Conservation (phyloP, 1,284 basidiomycete species). For the Peniophora sp. region DNA sequence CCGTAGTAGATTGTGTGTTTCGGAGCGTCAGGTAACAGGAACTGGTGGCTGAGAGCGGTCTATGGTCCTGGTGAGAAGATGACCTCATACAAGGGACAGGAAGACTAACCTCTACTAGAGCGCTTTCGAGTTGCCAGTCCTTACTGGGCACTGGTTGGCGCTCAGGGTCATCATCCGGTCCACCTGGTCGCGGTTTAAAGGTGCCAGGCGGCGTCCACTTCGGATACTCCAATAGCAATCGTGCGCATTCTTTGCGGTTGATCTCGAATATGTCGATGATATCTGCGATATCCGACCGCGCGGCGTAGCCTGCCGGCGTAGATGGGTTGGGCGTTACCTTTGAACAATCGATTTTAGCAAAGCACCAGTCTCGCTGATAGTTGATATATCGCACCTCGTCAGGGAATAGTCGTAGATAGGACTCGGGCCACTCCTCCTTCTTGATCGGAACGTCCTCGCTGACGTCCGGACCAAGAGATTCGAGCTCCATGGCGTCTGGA, state of each 20-base stretch:
- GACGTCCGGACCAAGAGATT: slow-evolving; percentile 53
- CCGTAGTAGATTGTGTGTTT: slow-evolving; percentile 85
- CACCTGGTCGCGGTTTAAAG: slow-evolving; percentile 68
- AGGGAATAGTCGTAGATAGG: slow-evolving; percentile 68
- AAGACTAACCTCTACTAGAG: slow-evolving; percentile 63
- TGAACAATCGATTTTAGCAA: slow-evolving; percentile 1
- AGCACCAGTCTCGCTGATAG: too few relatives aligned
- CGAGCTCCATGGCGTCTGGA: slow-evolving; percentile 78
- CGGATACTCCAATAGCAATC: slow-evolving; percentile 80
- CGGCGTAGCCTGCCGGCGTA: slow-evolving; percentile 71
- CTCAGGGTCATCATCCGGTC: slow-evolving; percentile 28
- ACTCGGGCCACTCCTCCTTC: slow-evolving; percentile 75
- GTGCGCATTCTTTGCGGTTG: slow-evolving; percentile 92
- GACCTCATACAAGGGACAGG: neutral
- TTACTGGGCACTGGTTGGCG: slow-evolving; percentile 45
- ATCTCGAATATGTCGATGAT: slow-evolving; percentile 90
- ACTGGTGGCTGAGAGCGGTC: slow-evolving; percentile 70
- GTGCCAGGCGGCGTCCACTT: slow-evolving; percentile 81
- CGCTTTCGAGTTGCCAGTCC: slow-evolving; percentile 74
- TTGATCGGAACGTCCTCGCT: slow-evolving; percentile 62
- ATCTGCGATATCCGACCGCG: slow-evolving; percentile 76
- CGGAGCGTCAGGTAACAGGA: slow-evolving; percentile 71
- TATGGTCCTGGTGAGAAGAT: slow-evolving; percentile 19
- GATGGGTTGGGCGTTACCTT: slow-evolving; percentile 73
- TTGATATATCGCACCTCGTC: slow-evolving; percentile 48